These are phyloP conservation scores for Jackrogersella minutella DNA, from an alignment of 495 filamentous ascomycete species.

Conservation along the genomic window DNA sequence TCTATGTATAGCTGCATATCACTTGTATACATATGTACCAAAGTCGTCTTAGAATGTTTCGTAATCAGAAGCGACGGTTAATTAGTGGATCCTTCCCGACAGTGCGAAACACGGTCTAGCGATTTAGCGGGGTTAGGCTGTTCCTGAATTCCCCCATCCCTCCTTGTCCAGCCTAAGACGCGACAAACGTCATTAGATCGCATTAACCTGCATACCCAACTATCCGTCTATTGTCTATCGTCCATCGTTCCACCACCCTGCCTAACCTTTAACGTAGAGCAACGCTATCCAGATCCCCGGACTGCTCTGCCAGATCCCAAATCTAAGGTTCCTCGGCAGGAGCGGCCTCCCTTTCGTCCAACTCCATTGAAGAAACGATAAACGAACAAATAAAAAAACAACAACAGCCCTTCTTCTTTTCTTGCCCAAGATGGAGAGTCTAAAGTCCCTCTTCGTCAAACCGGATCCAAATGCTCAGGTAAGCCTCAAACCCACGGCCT, in stretches of 20 bases:
- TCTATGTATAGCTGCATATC: neutral
- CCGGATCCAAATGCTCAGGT: slow-evolving; percentile 94
- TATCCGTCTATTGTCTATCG: slow-evolving; percentile 24
- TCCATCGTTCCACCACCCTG: slow-evolving; percentile 26
- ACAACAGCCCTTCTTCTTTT: too few relatives aligned
- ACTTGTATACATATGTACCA: too few relatives aligned
- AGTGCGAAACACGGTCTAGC: slow-evolving; percentile 3
- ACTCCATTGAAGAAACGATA: too few relatives aligned
- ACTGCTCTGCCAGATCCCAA: slow-evolving; percentile 25
- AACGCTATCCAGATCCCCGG: slow-evolving; percentile 16
- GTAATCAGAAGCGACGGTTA: neutral
- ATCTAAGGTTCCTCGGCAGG: slow-evolving; percentile 22
- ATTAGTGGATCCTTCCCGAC: slow-evolving; percentile 9
- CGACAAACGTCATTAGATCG: slow-evolving; percentile 40
- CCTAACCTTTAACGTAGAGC: too few relatives aligned
- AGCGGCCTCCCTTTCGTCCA: slow-evolving; percentile 14
- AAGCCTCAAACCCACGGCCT: slow-evolving; percentile 28
- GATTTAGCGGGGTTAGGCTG: slow-evolving; percentile 39
- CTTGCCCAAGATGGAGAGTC: slow-evolving; percentile 80
- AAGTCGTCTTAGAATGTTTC: too few relatives aligned
- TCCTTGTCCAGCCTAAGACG: slow-evolving; percentile 18
- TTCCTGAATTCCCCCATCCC: slow-evolving; percentile 27
- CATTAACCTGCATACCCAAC: slow-evolving; percentile 36
- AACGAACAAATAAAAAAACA: too few relatives aligned
- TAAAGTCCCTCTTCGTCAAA: slow-evolving; percentile 88